Conservation (phyloP, 2,329 filamentous ascomycete genomes). For the Aspergillus chevalieri region DNA sequence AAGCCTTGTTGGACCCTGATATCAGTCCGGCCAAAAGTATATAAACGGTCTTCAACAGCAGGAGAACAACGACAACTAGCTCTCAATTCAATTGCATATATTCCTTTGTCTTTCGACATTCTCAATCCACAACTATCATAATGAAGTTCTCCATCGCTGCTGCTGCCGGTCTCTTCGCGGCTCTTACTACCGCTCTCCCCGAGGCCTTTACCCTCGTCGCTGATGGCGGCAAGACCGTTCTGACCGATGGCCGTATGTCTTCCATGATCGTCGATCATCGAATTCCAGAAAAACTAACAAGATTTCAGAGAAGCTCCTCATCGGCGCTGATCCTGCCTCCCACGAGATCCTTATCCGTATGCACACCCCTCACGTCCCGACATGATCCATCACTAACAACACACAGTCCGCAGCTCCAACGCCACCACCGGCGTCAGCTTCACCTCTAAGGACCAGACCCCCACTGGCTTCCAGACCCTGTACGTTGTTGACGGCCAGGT, state of each 20-base stretch:
- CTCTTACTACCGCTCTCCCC: constrained; percentile 5
- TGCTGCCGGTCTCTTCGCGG: constrained; percentile 1
- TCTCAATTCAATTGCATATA: background rate
- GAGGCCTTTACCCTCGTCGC: constrained; percentile 9
- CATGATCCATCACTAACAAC: background rate
- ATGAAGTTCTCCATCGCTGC: constrained; percentile 10
- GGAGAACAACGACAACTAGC: background rate
- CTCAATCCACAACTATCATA: background rate
- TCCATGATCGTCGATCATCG: background rate
- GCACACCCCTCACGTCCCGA: constrained; percentile 1
- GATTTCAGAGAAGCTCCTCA: constrained; percentile 15
- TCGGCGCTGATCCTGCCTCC: constrained; percentile 13
- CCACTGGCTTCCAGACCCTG: constrained; percentile 24
- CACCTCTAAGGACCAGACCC: constrained; percentile 15
- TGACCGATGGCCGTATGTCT: constrained; percentile 19
- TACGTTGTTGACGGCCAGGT: constrained; percentile 20
- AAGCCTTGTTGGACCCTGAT: background rate
- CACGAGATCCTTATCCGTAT: constrained; percentile 24
- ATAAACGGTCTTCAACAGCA: background rate
- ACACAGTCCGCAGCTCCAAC: constrained; percentile 4
- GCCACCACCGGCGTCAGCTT: constrained; percentile 18
- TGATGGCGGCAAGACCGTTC: constrained; percentile 7
- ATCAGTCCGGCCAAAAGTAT: background rate
- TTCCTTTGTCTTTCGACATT: background rate
- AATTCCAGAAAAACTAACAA: background rate